phyloP scores from a whole-genome alignment of 345 rosid genomes.

The Hibiscus trionum region DNA sequence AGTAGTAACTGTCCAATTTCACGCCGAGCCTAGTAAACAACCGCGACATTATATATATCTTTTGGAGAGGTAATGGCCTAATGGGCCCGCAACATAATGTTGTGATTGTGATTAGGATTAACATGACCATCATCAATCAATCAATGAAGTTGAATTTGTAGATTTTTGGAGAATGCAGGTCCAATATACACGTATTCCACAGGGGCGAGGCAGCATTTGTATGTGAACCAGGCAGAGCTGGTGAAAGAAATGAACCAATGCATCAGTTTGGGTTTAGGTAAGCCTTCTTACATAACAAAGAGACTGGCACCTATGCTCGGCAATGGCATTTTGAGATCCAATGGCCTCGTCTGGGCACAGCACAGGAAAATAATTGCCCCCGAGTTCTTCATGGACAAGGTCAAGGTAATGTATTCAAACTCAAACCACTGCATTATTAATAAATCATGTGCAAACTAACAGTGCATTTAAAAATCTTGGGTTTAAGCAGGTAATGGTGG shows the following conservation, averaged over 20 bases:
- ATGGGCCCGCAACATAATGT: too few relatives aligned
- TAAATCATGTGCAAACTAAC: too few relatives aligned
- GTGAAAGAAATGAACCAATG: constrained; percentile 71
- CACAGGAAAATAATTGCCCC: constrained; percentile 72
- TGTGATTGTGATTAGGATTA: background rate
- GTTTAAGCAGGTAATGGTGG: constrained; percentile 50
- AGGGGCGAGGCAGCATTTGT: constrained; percentile 61
- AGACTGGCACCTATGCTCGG: constrained; percentile 61
- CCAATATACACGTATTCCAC: constrained; percentile 62
- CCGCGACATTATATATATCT: too few relatives aligned
- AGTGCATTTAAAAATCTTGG: too few relatives aligned
- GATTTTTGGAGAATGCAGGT: constrained; percentile 27
- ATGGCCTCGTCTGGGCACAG: constrained; percentile 58
- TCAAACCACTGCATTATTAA: background rate
- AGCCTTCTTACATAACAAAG: constrained; percentile 58
- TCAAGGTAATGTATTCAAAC: constrained; percentile 38
- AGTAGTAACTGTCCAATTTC: too few relatives aligned
- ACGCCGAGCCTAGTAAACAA: too few relatives aligned
- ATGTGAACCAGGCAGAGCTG: constrained; percentile 55
- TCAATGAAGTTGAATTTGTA: background rate
- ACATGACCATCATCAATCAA: background rate
- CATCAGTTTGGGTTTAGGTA: constrained; percentile 52
- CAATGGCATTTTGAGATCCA: constrained; percentile 64
- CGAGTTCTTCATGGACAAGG: constrained; percentile 64
- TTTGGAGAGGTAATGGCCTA: too few relatives aligned